Evolutionary conservation across 441 rosid genomes (phyloP), one percentile per base, ranked within the genome.

Genomic region (Bruguiera hainesii): DNA sequence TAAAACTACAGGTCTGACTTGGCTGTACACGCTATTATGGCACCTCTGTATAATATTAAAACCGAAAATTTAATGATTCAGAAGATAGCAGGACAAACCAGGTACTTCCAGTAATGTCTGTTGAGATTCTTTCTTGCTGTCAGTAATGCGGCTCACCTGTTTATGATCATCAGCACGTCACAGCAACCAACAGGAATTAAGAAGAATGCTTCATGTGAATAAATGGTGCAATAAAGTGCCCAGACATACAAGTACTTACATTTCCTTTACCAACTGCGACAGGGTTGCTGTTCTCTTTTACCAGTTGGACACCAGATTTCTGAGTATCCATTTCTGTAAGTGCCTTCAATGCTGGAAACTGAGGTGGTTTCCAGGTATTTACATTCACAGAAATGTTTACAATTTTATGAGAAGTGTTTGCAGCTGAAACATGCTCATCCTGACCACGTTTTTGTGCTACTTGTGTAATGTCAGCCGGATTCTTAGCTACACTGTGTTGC

Each of bases 351-450:
- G 76, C 89, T 62, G 77, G 81, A 77, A 65, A 76, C 58, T 65
- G 82, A 77, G 75, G 68, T 51, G 72, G 80, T 65, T 78, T 88
- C 86, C 89, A 78, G 20, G 82, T 67, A 71, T 82, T 82, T 60
- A 76, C 74, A 79, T 84, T 80, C 25, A 64, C 81, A 31, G 89
- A 78, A 57, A 77, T 64, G 78, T 63, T 86, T 39, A 64, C 81
- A 50, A 63, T 72, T 71, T 74, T 84, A 39, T 62, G 79, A 60
- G 83, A 75, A 61, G 73, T 63, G 69, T 76, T 83, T 68, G 73
- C 74, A 56, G 79, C 82, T 23, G 74, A 60, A 76, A 72, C 66
- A 66, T 75, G 68, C 51, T 75, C 84, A 70, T 71, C 76, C 69
- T 66, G 74, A 73, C 79, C 74, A 57, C 76, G 74, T 64, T 46